Evolutionary conservation across 2,329 filamentous ascomycete species (phyloP), one percentile per base, ranked within the genome.

Genomic region (Dissoconium aciculare): DNA sequence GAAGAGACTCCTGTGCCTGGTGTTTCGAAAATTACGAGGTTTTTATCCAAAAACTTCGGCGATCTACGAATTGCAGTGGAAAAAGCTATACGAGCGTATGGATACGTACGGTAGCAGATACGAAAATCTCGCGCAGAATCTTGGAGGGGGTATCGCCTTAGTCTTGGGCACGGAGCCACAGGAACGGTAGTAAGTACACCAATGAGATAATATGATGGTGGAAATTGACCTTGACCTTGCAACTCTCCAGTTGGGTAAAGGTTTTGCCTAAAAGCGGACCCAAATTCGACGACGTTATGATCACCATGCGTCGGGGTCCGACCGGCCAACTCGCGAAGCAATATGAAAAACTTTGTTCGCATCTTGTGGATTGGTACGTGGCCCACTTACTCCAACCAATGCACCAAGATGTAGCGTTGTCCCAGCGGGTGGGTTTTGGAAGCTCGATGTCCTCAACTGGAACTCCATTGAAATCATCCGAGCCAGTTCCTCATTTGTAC

Each of bases 11-110:
- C 19, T 23, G 8, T 23, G 19, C n/a, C n/a, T 23, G 19, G 19
- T 23, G 19, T 23, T 23, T n/a, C 19, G 19, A 23, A 23, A 23
- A 23, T n/a, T 23, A 23, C 19, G 19, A n/a, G n/a, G 8, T n/a
- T 8, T n/a, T n/a, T n/a, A 8, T 23, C 19, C 19, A n/a, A 23
- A n/a, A n/a, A n/a, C 8, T 23, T n/a, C 19, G n/a, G n/a, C n/a
- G 8, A n/a, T 23, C n/a, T n/a, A 23, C 8, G 19, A 23, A 8
- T 23, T n/a, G n/a, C 19, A n/a, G n/a, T 23, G 19, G 19, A 23
- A 8, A n/a, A 23, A 8, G 8, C 8, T n/a, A n/a, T 8, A 8
- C n/a, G 19, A 8, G n/a, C 19, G 19, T 23, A 23, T 23, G 19
- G 19, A 23, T n/a, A 23, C 19, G n/a, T 23, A n/a, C 19, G 19